Base-by-base conservation (phyloP, 192 early-diverging fungal species). In the Entomortierella chlamydospora region DNA sequence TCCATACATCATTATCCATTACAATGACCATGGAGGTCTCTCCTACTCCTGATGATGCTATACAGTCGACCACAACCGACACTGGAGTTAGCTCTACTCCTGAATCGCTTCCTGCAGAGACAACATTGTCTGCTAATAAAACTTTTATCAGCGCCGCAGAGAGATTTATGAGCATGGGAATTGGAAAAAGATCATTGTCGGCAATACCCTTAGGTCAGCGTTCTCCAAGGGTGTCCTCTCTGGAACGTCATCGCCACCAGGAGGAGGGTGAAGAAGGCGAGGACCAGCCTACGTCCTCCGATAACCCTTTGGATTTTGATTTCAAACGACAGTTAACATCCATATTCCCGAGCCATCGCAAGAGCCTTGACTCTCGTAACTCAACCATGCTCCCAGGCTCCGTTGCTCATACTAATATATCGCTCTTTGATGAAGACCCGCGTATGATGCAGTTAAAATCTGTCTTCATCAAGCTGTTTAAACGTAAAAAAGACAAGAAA, bases 291-390 rank as follows among this genome's bases (percentile, higher is more conserved):
- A 33, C 41, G 0, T 28, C 61, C 5, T 65, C 68, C 8, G 76
- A 79, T 18, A 70, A 70, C 60, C 66, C 67, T 4, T 61, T 66
- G 9, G 76, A 79, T 61, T 79, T 79, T 64, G 76, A 79, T 25
- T 61, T 66, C 56, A 63, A 60, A 29, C 58, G 50, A 17, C 53
- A 62, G 1, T 52, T 68, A 33, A 45, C 57, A 22, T 66, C 59
- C 0, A 29, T 43, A 33, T 66, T 79, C 47, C 73, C 69, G 28
- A 22, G 41, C 5, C 41, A 41, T 18, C 76, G 76, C 49, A 79
- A 51, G 42, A 79, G 76, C 33, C 26, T 42, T n/a, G 76, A 79
- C 49, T 33, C 45, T 23, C 71, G 64, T 52, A 41, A 34, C 52
- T 39, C 49, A 9, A 49, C 37, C 28, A 31, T 30, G 31, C 33